Conservation (phyloP, 2,329 filamentous ascomycete genomes). For the Calonectria pseudoreteaudii region DNA sequence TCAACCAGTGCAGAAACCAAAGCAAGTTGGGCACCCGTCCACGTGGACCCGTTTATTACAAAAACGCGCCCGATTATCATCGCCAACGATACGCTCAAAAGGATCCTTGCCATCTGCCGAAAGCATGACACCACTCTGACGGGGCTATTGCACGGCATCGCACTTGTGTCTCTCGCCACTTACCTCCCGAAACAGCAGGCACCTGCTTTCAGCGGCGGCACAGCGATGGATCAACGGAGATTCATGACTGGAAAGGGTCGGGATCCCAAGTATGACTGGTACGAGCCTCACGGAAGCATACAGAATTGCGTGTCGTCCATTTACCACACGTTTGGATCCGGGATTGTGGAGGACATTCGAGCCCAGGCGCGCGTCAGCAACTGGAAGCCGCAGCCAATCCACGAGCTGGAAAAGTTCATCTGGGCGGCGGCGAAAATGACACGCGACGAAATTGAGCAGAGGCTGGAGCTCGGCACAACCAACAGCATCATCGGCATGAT, state of each 20-base stretch:
- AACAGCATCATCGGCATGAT: background rate
- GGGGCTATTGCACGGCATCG: background rate
- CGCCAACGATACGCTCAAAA: conserved; percentile 2
- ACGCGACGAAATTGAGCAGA: background rate
- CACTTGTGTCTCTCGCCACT: background rate
- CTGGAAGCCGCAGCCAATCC: conserved; percentile 5
- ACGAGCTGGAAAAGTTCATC: background rate
- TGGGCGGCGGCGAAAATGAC: background rate
- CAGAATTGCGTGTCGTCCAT: conserved; percentile 13
- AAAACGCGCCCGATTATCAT: conserved; percentile 35
- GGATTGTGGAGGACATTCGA: background rate
- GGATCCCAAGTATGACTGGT: conserved; percentile 27
- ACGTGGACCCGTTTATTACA: conserved; percentile 31
- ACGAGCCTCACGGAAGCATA: conserved; percentile 29
- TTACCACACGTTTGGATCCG: background rate
- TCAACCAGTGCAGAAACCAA: conserved; percentile 22
- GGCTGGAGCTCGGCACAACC: background rate
- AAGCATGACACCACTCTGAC: conserved; percentile 2
- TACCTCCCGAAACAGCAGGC: background rate
- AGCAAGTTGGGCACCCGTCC: conserved; percentile 42
- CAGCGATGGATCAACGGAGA: conserved; percentile 18
- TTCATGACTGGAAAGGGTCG: conserved; percentile 10
- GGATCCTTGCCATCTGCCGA: background rate
- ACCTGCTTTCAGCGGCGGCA: background rate
- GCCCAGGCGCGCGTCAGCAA: background rate